Percentiles rank a stretch among this genome's conserved stretches.
phyloP scores from a whole-genome alignment of 768 basidiomycete species.

The Suillus variegatus region DNA sequence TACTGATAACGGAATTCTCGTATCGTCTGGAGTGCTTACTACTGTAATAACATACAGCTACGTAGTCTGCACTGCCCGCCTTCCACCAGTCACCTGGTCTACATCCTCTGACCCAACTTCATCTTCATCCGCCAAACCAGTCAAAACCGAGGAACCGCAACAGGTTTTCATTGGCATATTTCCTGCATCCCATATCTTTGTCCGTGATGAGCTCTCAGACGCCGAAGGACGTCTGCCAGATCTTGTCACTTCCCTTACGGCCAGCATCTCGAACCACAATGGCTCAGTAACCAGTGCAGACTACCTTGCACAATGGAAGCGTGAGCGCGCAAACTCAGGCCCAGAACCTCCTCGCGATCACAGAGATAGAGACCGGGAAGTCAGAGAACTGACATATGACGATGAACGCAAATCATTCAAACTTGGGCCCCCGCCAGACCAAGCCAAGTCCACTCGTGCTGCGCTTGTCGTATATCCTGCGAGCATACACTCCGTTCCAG shows the following conservation, averaged over 20 bases:
- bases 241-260: constrained; percentile 59
- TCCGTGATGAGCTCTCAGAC: constrained; percentile 85
- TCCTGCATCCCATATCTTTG: constrained; percentile 83
- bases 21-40: constrained; percentile 1
- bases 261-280: constrained; percentile 30
- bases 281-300: constrained; percentile 45
- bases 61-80: constrained; percentile 79
- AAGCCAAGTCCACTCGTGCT: constrained; percentile 70
- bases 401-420: constrained; percentile 64
- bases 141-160: constrained; percentile 73
- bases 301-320: constrained; percentile 46
- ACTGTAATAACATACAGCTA: constrained; percentile 51
- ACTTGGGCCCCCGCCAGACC: constrained; percentile 73
- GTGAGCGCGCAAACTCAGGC: constrained; percentile 30
- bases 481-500: constrained; percentile 73
- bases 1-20: constrained; percentile 5
- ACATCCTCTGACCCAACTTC: constrained; percentile 57
- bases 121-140: constrained; percentile 43
- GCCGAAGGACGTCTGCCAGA: constrained; percentile 85
- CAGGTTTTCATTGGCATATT: constrained; percentile 96
- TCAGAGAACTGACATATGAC: constrained; percentile 46
- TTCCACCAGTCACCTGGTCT: constrained; percentile 68
- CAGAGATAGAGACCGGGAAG: constrained; percentile 60
- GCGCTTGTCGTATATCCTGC: constrained; percentile 72
- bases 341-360: constrained; percentile 32